Percentiles rank a stretch among this genome's conserved stretches.
Evolutionary conservation across 768 basidiomycete genomes (phyloP).

Genomic region (Boletus subparvulus): DNA sequence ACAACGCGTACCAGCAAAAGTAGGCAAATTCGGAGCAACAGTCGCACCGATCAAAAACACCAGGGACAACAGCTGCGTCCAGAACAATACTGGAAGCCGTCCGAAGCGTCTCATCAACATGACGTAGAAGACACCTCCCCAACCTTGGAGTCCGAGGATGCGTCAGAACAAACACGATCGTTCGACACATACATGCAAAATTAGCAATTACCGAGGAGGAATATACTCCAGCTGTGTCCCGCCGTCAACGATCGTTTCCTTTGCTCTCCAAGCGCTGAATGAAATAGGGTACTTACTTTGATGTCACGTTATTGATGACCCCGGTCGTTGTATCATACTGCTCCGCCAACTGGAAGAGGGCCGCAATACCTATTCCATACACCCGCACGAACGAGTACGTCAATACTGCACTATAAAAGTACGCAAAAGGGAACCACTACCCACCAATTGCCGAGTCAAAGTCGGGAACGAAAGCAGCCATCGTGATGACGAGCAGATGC

Average conservation of each 20-base stretch:
- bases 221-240: slow-evolving; percentile 44
- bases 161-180: slow-evolving; percentile 7
- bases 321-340: slow-evolving; percentile 46
- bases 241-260: slow-evolving; percentile 1
- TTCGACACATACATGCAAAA: background rate
- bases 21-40: slow-evolving; percentile 46
- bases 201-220: slow-evolving; percentile 37
- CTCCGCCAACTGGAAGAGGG: slow-evolving; percentile 45
- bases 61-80: slow-evolving; percentile 40
- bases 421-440: slow-evolving; percentile 3
- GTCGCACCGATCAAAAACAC: slow-evolving; percentile 52
- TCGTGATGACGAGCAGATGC: slow-evolving; percentile 47
- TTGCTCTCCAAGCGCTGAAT: background rate
- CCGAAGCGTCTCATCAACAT: slow-evolving; percentile 32
- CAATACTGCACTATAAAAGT: background rate
- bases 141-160: slow-evolving; percentile 15
- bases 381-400: background rate
- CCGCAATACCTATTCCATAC: slow-evolving; percentile 44
- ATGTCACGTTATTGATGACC: slow-evolving; percentile 52
- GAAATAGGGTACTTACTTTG: slow-evolving; percentile 28
- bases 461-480: slow-evolving; percentile 55
- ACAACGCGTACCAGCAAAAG: slow-evolving; percentile 41
- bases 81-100: slow-evolving; percentile 32
- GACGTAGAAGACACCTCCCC: slow-evolving; percentile 32
- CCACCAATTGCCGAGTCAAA: slow-evolving; percentile 53